Evolutionary conservation across 179 eudicot species (phyloP).

Genomic region (Actinidia arguta): DNA sequence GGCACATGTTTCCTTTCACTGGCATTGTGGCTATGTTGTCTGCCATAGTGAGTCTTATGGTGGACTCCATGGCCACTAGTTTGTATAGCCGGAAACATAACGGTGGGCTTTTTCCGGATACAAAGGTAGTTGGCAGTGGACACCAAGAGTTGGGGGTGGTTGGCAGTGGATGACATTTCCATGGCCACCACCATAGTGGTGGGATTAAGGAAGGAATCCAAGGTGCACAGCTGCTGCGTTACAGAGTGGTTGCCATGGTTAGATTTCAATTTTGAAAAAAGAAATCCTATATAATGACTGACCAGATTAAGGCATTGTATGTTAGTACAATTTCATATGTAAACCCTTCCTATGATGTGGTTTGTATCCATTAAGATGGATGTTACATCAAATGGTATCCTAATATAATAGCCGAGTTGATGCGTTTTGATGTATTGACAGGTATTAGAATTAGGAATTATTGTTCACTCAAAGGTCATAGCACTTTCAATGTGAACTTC

Average conservation of each 20-base stretch:
- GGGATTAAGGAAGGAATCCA: constrained; percentile 18
- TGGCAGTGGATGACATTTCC: constrained; percentile 24
- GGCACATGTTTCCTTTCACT: constrained; percentile 64
- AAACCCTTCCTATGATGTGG: too few species aligned
- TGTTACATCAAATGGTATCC: not conserved
- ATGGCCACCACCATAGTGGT: constrained; percentile 26
- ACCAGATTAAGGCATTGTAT: too few species aligned
- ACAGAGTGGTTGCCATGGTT: constrained; percentile 52
- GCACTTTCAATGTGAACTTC: constrained; percentile 52
- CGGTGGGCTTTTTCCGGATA: not conserved
- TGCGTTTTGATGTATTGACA: constrained; percentile 7
- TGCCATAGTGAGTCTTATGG: constrained; percentile 50
- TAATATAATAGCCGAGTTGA: too few species aligned
- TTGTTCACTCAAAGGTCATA: constrained; percentile 51
- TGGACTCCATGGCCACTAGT: constrained; percentile 49
- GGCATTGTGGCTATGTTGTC: constrained; percentile 58
- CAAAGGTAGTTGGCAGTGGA: not conserved
- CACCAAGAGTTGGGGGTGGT: constrained; percentile 28
- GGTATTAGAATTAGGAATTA: constrained; percentile 47
- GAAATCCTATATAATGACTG: too few species aligned
- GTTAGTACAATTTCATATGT: too few species aligned
- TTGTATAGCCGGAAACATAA: constrained; percentile 34
- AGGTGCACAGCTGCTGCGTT: constrained; percentile 38
- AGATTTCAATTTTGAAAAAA: too few species aligned
- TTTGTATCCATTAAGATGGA: not conserved